A percentile compares a stretch with the other conserved stretches of the same genome.
Conservation (phyloP, 345 rosid species). For the Psidium friedrichsthalianum region DNA sequence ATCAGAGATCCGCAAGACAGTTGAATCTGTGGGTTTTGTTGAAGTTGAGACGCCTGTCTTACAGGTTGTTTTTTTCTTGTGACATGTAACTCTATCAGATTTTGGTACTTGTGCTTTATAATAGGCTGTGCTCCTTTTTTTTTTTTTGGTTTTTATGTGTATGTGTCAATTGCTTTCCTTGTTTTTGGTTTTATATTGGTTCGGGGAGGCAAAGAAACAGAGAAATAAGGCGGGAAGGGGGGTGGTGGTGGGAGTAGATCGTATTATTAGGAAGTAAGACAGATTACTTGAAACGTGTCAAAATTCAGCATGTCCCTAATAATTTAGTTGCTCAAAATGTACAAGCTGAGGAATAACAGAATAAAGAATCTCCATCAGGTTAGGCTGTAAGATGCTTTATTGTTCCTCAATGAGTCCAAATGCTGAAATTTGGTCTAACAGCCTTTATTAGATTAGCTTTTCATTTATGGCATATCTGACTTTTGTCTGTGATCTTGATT, state of each 20-base stretch:
- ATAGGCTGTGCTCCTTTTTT: not conserved
- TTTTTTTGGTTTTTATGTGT: not conserved
- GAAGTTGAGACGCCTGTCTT: slow-evolving; percentile 98
- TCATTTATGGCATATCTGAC: not conserved
- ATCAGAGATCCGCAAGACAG: slow-evolving; percentile 72
- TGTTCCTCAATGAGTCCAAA: not conserved
- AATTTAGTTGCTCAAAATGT: not conserved
- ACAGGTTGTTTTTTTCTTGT: slow-evolving; percentile 47
- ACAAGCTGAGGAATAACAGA: not conserved
- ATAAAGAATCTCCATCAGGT: not conserved
- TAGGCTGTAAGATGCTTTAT: not conserved
- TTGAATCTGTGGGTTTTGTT: slow-evolving; percentile 69
- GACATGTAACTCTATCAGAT: not conserved
- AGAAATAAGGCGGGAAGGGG: not conserved
- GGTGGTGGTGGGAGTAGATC: not conserved
- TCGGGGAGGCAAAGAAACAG: not conserved
- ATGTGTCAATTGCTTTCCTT: not conserved
- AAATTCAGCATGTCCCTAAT: not conserved
- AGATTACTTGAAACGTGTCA: not conserved
- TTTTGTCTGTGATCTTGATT: not conserved
- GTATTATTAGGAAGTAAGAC: not conserved
- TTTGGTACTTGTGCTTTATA: not conserved
- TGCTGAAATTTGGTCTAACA: not conserved
- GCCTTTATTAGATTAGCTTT: not conserved
- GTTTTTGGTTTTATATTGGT: not conserved